Conservation (phyloP, 768 basidiomycete genomes). For the Leccinum fibrillosum region DNA sequence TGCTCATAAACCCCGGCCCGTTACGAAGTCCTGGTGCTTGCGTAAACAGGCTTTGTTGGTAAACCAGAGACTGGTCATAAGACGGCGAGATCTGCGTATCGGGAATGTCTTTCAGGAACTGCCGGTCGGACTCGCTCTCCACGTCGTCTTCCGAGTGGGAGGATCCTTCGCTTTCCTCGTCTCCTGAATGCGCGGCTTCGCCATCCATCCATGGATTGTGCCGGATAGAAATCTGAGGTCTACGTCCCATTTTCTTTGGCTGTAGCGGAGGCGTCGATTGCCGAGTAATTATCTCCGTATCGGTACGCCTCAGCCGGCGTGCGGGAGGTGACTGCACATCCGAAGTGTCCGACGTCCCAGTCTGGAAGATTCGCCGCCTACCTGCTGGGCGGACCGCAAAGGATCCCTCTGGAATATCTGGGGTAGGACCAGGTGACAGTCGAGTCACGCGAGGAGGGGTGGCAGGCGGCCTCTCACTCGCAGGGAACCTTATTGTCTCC, state of each 20-base stretch:
- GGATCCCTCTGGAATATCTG: slow-evolving; percentile 37
- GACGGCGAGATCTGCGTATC: slow-evolving; percentile 67
- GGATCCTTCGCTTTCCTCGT: slow-evolving; percentile 65
- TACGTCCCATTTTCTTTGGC: slow-evolving; percentile 21
- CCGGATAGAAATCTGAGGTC: slow-evolving; percentile 33
- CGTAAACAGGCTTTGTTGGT: slow-evolving; percentile 70
- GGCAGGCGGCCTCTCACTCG: slow-evolving; percentile 33
- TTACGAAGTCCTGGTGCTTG: slow-evolving; percentile 45
- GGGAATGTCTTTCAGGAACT: slow-evolving; percentile 60
- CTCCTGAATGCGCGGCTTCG: slow-evolving; percentile 77
- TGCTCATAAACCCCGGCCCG: slow-evolving; percentile 52
- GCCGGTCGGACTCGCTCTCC: slow-evolving; percentile 65
- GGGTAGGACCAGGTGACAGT: slow-evolving; percentile 15
- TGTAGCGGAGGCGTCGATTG: slow-evolving; percentile 20
- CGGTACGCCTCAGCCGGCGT: slow-evolving; percentile 25
- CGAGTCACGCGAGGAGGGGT: slow-evolving; percentile 29
- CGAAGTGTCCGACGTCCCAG: slow-evolving; percentile 18
- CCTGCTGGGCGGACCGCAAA: slow-evolving; percentile 45
- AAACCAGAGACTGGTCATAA: slow-evolving; percentile 70
- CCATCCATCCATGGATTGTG: slow-evolving; percentile 55
- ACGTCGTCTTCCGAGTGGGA: slow-evolving; percentile 50
- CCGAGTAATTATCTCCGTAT: slow-evolving; percentile 24
- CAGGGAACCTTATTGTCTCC: slow-evolving; percentile 6
- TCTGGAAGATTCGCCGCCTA: slow-evolving; percentile 17
- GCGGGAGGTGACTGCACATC: slow-evolving; percentile 33